Evolutionary conservation across 805 yeast genomes (phyloP), one percentile per base, ranked within the genome.

Genomic region (Starmerella riodocensis): DNA sequence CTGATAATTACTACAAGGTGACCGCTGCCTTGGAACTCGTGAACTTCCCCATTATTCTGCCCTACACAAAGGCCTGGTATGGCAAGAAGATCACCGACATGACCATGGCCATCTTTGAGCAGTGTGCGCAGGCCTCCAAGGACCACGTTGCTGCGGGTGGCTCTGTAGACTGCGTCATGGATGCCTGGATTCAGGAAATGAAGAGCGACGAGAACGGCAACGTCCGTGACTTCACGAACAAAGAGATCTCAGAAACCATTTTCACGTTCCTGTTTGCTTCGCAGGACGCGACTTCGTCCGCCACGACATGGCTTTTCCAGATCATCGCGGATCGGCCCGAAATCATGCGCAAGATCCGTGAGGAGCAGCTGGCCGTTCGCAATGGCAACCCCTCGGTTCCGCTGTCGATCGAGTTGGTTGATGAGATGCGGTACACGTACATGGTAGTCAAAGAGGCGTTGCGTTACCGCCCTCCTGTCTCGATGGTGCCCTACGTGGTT

Each of bases 261-360:
- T 91, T 91, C 72, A 91, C 98, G 12, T 91, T 91, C 62, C 66
- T 91, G 60, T 91, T 91, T 61, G 98, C 98, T 6, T 81, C 95
- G 4, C 98, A 91, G 65, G 98, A 91, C 63, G 98, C 98, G 19
- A 81, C 95, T 6, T 85, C 96, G 1, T 83, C 96, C 4, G 76
- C 93, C 52, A 91, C 95, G 47, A 88, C 97, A 63, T 91, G 98
- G 98, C 69, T 91, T 55, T 91, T 88, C 75, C 98, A 91, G 69
- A 73, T 85, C 52, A 77, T 85, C 41, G 86, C 95, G 45, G 98
- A 91, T 60, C 74, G 95, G 56, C 96, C 96, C 29, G 97, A 91
- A 49, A 78, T 91, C 43, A 73, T 75, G 59, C 68, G 62, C 29
- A 86, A 86, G 62, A 72, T 91, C 48, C 80, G 97, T 65, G 82